These are phyloP conservation scores for Penium margaritaceum DNA, from an alignment of 139 green algal species.

Conservation along the genomic window DNA sequence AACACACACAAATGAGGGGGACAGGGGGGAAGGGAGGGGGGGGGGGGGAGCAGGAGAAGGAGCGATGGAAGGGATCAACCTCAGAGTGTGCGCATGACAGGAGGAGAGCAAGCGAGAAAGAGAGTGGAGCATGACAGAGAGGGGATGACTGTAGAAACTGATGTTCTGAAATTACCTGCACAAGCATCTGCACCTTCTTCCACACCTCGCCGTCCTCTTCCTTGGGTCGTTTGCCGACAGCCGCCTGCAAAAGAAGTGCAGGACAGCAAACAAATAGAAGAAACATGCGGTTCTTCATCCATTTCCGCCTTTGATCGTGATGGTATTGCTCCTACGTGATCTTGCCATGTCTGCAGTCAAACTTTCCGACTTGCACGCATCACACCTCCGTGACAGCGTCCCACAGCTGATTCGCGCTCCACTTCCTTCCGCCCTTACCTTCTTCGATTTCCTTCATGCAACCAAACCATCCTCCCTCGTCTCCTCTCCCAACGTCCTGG, in stretches of 20 bases:
- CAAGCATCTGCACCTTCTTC: slow-evolving; percentile 15
- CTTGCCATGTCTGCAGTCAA: too few relatives aligned
- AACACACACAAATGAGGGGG: background rate
- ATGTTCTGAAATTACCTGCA: slow-evolving; percentile 20
- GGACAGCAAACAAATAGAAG: background rate
- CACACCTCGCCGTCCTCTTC: slow-evolving; percentile 21
- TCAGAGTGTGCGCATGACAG: too few relatives aligned
- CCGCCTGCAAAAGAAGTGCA: background rate
- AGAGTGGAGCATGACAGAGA: background rate
- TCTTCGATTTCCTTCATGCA: too few relatives aligned
- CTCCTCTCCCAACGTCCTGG: too few relatives aligned
- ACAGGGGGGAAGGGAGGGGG: background rate
- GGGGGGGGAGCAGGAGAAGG: background rate
- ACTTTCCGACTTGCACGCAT: too few relatives aligned
- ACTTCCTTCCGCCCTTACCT: too few relatives aligned
- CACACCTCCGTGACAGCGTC: too few relatives aligned
- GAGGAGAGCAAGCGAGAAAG: background rate
- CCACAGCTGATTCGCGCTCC: too few relatives aligned
- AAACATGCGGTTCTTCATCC: background rate
- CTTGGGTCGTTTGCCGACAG: background rate
- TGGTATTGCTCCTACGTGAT: too few relatives aligned
- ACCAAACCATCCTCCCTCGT: too few relatives aligned
- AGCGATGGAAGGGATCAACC: too few relatives aligned
- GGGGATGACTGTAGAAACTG: background rate
- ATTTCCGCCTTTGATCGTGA: too few relatives aligned